These are phyloP conservation scores for Xylariaceae sp. DNA, from an alignment of 2,329 filamentous ascomycete genomes.

Conservation along the genomic window DNA sequence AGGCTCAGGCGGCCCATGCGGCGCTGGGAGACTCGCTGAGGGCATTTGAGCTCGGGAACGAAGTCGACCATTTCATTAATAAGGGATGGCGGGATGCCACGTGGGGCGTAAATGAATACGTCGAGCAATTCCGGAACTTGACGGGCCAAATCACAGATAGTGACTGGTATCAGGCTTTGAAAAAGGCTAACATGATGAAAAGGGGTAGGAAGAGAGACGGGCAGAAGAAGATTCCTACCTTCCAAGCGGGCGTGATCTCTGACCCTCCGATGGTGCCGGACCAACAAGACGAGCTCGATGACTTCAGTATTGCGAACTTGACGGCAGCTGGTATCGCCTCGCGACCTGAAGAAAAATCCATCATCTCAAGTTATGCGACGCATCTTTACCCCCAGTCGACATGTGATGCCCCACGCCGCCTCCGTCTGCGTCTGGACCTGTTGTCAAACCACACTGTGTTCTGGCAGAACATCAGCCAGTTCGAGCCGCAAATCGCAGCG, in stretches of 20 bases:
- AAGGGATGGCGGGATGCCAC: constrained; percentile 31
- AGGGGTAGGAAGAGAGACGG: not conserved
- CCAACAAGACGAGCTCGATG: constrained; percentile 35
- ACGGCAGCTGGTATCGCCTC: constrained; percentile 26
- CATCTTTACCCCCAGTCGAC: constrained; percentile 37
- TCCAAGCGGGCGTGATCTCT: constrained; percentile 34
- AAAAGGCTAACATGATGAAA: not conserved
- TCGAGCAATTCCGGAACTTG: constrained; percentile 32
- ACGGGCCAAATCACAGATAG: constrained; percentile 29
- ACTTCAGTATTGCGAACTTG: constrained; percentile 34
- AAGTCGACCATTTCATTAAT: constrained; percentile 35
- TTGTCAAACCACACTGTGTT: constrained; percentile 32
- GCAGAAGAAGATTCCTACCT: constrained; percentile 22
- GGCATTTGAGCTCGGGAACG: constrained; percentile 35
- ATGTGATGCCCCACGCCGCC: constrained; percentile 32
- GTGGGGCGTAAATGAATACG: constrained; percentile 32
- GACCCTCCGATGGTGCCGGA: constrained; percentile 35
- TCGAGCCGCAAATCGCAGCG: constrained; percentile 32
- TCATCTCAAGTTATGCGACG: constrained; percentile 33
- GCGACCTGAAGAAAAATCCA: constrained; percentile 29
- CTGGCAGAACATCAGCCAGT: constrained; percentile 35
- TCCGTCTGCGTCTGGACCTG: constrained; percentile 32
- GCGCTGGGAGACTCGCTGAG: constrained; percentile 29
- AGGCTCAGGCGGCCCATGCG: constrained; percentile 30
- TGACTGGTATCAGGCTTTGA: constrained; percentile 28